Evolutionary conservation across 306 rosid species (phyloP), one percentile per base, ranked within the genome.

Genomic region (Luffa aegyptiaca): DNA sequence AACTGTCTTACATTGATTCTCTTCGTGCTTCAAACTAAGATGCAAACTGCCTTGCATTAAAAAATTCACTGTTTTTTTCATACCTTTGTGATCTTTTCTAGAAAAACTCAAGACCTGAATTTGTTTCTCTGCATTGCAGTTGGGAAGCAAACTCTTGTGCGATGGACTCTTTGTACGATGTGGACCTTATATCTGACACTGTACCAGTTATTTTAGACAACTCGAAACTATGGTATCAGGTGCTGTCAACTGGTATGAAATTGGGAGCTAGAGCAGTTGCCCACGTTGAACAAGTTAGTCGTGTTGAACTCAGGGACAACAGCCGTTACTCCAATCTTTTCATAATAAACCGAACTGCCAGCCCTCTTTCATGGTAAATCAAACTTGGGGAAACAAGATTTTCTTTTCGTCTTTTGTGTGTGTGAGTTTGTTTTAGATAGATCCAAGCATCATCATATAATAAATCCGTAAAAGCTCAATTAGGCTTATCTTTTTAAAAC

Each of bases 301-400:
- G 92, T 51, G 62, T 81, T 21, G 84, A 91, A 64, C 96, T 96
- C 64, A 90, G 85, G 82, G 89, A 91, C 80, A 84, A 86, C 63
- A 86, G 58, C 69, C 90, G 6, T 49, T 96, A 89, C 81, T 87
- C 91, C n/a, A 82, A 87, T 88, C 81, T 93, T 77, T 82, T 93
- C 86, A 92, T 96, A 42, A 86, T 96, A 82, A 96, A 96, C 92
- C 89, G 98, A 86, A 92, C 97, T 66, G 93, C 98, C 44, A 92
- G 91, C 88, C 96, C 87, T 74, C 97, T 93, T 80, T 90, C 98
- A 80, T 92, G 97, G 97, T 93, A 88, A 81, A 42, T 81, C 58
- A 49, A 75, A 53, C 57, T 10, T 36, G 13, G 44, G 61, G 48
- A 52, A 52, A 75, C 18, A 33, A 36, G 18, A 52, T 75, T 26